Evolutionary conservation across 345 rosid genomes (phyloP).

Genomic region (Eucalyptus fibrosa): DNA sequence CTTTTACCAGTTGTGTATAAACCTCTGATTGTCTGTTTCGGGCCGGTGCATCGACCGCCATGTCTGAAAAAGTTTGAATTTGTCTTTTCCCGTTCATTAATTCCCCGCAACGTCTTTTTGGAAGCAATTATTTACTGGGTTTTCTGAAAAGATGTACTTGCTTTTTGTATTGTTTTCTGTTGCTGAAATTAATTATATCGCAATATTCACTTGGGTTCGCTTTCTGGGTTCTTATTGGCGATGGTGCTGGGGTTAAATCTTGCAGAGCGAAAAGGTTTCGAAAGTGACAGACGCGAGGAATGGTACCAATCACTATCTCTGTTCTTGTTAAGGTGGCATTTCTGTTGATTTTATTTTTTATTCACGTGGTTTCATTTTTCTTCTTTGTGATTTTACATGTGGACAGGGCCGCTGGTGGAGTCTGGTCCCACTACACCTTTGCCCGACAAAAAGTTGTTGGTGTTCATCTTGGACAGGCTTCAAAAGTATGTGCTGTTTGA

Average conservation of each 20-base stretch:
- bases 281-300: conserved; percentile 73
- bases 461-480: conserved; percentile 98
- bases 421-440: conserved; percentile 93
- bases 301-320: conserved; percentile 34
- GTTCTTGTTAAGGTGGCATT: conserved; percentile 16
- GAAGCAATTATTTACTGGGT: not conserved
- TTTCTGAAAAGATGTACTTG: not conserved
- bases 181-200: not conserved
- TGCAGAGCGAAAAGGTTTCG: conserved; percentile 72
- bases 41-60: conserved; percentile 20
- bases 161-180: not conserved
- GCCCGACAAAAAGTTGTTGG: conserved; percentile 97
- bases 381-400: conserved; percentile 9
- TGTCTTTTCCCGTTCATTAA: conserved; percentile 49
- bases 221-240: not conserved
- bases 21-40: conserved; percentile 12
- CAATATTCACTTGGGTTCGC: conserved; percentile 1
- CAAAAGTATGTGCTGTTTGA: conserved; percentile 58
- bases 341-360: conserved; percentile 12
- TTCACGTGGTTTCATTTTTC: not conserved
- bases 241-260: conserved; percentile 14
- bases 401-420: conserved; percentile 74
- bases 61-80: conserved; percentile 41
- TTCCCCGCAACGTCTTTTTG: not conserved
- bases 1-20: not conserved